Evolutionary conservation across 1,139 yeast species (phyloP).

Genomic region (Saccharomyces hybrid): DNA sequence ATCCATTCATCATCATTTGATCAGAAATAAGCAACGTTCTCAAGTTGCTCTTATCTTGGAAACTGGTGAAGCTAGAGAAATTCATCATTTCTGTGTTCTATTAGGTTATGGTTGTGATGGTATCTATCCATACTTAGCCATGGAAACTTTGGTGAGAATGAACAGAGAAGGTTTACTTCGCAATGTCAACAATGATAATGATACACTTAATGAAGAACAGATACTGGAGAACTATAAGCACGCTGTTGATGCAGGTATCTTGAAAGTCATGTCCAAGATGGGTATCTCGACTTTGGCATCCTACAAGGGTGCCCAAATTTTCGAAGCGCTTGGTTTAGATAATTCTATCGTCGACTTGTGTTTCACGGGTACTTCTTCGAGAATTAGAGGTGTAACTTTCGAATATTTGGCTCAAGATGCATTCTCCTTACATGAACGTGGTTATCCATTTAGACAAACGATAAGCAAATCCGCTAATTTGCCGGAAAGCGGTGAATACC

Average conservation of each 20-base stretch:
- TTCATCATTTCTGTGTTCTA: conserved; percentile 89
- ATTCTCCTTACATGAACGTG: conserved; percentile 84
- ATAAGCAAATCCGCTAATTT: conserved; percentile 59
- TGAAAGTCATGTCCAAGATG: conserved; percentile 98
- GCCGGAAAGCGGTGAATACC: conserved; percentile 95
- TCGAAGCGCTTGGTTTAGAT: conserved; percentile 94
- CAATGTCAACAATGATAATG: conserved; percentile 36
- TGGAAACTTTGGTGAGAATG: conserved; percentile 83
- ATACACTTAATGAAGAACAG: conserved; percentile 45
- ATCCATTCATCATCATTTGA: conserved; percentile 94
- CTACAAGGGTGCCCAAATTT: conserved; percentile 97
- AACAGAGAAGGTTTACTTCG: conserved; percentile 71
- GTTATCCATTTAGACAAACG: conserved; percentile 73
- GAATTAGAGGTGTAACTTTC: conserved; percentile 92
- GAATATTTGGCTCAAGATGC: conserved; percentile 97
- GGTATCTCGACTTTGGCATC: conserved; percentile 97
- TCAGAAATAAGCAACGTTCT: conserved; percentile 92
- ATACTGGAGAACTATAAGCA: conserved; percentile 71
- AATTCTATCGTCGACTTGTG: conserved; percentile 92
- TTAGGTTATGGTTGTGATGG: conserved; percentile 98
- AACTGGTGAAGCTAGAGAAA: conserved; percentile 96
- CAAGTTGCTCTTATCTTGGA: conserved; percentile 87
- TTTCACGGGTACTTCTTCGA: conserved; percentile 94
- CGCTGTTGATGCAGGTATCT: conserved; percentile 82
- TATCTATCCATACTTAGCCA: conserved; percentile 85